Evolutionary conservation across 1,284 basidiomycete genomes (phyloP).

Genomic region (Malassezia equina): DNA sequence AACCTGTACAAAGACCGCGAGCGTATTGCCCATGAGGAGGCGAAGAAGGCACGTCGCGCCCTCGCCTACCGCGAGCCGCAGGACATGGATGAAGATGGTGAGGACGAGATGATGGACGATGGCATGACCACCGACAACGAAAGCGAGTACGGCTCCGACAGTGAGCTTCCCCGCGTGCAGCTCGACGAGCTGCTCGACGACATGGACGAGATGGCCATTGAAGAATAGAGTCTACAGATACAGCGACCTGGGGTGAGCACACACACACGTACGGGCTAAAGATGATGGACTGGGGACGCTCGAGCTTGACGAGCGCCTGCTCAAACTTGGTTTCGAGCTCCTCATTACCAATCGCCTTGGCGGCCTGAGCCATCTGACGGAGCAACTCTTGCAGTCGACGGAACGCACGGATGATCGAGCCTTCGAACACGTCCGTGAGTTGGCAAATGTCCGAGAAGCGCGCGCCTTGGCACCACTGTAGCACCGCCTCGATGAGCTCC

Average conservation of each 20-base stretch:
- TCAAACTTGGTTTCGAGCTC: constrained; percentile 59
- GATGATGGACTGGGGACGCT: constrained; percentile 44
- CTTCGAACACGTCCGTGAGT: constrained; percentile 93
- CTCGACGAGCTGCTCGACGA: constrained; percentile 83
- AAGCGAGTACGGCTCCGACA: constrained; percentile 69
- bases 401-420: constrained; percentile 70
- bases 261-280: constrained; percentile 30
- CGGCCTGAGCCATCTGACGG: constrained; percentile 85
- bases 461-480: constrained; percentile 95
- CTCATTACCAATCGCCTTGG: constrained; percentile 87
- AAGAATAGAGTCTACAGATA: constrained; percentile 15
- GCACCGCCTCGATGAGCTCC: constrained; percentile 92
- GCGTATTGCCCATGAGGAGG: constrained; percentile 26
- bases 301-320: constrained; percentile 30
- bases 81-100: constrained; percentile 51
- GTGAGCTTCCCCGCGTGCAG: constrained; percentile 52
- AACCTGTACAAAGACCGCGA: constrained; percentile 69
- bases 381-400: constrained; percentile 84
- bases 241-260: constrained; percentile 7
- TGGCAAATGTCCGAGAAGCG: constrained; percentile 93
- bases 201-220: constrained; percentile 57
- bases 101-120: constrained; percentile 22
- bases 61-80: constrained; percentile 50
- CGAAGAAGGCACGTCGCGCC: constrained; percentile 45
- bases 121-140: constrained; percentile 44